Base-by-base conservation (phyloP, 441 rosid genomes). In the Cnidoscolus chayamansa region DNA sequence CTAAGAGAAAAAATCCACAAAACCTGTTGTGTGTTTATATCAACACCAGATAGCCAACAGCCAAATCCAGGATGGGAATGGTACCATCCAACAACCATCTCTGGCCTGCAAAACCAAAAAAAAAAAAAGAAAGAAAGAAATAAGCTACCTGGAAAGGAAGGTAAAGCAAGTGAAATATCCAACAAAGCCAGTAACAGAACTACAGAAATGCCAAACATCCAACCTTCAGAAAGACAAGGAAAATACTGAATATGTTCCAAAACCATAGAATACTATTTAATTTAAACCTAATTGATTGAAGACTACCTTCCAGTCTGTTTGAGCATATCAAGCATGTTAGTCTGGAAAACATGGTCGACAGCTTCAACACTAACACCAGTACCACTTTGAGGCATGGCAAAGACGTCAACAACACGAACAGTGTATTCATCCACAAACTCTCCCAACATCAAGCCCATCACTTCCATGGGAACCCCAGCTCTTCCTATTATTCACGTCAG, bases 381-480 rank as follows among this genome's bases (percentile, higher is more conserved):
- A 63, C 99, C 99, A 68, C 98, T 94, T 81, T 94, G 98, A 6
- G 97, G 98, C 98, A 94, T 94, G 0, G 98, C 98, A 74, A 94
- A 94, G 47, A 94, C 98, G 86, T 94, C 98, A 20, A 92, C 97
- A 30, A 94, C 98, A 4, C 98, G 87, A 25, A 92, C 98, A 0
- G 98, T 94, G 85, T 92, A 92, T 81, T 94, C 97, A 51, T 92
- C 98, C 77, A 94, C 99, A 65, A 94, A 94, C 80, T 94, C 99
- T 71, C 99, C 99, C 57, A 94, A 88, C 99, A 94, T 94, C 93
- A 95, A 73, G 47, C 99, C 98, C 99, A 95, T 95, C 0, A 95
- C 99, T 76, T 95, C 98, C 99, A 95, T 95, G 62, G 99, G 99
- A 58, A 95, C 99, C 60, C 99, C 98, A 85, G 98, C 99, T 79